These are phyloP conservation scores for Euphorbia celastroides DNA, from an alignment of 441 rosid species.

Conservation along the genomic window DNA sequence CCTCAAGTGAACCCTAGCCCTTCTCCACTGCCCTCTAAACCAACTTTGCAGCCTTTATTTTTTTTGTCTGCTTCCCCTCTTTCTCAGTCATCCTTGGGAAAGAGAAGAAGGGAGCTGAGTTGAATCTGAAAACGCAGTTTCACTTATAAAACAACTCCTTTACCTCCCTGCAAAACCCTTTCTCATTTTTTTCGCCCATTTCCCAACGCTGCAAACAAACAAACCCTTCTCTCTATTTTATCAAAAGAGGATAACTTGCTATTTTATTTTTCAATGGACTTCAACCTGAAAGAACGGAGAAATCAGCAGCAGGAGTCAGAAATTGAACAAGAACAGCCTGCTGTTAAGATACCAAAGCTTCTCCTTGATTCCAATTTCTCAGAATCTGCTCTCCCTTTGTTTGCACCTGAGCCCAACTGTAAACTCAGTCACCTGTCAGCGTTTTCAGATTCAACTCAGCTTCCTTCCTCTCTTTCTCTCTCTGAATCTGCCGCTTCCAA, in stretches of 20 bases:
- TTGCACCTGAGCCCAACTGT: slow-evolving; percentile 46
- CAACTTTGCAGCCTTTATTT: slow-evolving; percentile 44
- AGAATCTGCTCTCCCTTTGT: slow-evolving; percentile 58
- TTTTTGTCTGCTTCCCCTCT: slow-evolving; percentile 36
- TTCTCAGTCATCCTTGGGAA: slow-evolving; percentile 4
- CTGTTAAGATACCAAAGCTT: slow-evolving; percentile 63
- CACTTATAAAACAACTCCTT: slow-evolving; percentile 20
- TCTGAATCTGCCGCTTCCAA: slow-evolving; percentile 1
- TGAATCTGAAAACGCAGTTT: slow-evolving; percentile 48
- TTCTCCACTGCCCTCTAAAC: slow-evolving; percentile 44
- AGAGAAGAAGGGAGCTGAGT: not conserved
- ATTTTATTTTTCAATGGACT: slow-evolving; percentile 48
- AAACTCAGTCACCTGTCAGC: slow-evolving; percentile 53
- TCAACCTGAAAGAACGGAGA: slow-evolving; percentile 88
- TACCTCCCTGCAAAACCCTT: slow-evolving; percentile 25
- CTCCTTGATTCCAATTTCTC: slow-evolving; percentile 23
- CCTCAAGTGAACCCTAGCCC: slow-evolving; percentile 41
- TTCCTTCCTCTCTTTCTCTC: not conserved
- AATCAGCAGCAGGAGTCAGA: slow-evolving; percentile 63
- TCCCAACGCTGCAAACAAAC: not conserved
- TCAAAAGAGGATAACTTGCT: slow-evolving; percentile 16
- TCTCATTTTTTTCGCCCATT: slow-evolving; percentile 11
- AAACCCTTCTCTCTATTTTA: slow-evolving; percentile 3
- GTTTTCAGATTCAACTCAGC: slow-evolving; percentile 36
- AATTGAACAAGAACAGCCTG: slow-evolving; percentile 25